Conservation (phyloP, 306 rosid genomes). For the Datisca glomerata region DNA sequence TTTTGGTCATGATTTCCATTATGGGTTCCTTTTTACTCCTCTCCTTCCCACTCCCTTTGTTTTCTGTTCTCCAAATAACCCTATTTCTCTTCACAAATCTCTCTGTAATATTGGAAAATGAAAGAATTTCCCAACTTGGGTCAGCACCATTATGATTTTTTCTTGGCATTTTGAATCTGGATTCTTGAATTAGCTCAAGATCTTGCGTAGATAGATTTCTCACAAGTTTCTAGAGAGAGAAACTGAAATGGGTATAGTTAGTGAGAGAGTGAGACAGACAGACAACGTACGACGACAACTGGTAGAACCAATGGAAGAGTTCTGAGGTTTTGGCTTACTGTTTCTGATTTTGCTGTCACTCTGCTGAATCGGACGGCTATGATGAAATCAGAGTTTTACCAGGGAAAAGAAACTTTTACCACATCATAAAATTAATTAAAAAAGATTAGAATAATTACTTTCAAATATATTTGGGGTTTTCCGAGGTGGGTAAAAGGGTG, state of each 20-base stretch:
- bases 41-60: conserved; percentile 2
- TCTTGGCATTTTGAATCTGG: conserved; percentile 21
- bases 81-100: background rate
- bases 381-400: conserved; percentile 36
- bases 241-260: background rate
- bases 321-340: conserved; percentile 42
- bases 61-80: background rate
- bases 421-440: background rate
- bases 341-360: conserved; percentile 19
- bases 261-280: background rate
- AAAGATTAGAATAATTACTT: too few species aligned
- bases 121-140: too few species aligned
- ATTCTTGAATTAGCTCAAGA: conserved; percentile 33
- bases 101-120: background rate
- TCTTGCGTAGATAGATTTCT: conserved; percentile 35
- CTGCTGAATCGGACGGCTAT: conserved; percentile 44
- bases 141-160: conserved; percentile 27
- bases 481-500: conserved; percentile 8
- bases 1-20: conserved; percentile 8
- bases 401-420: conserved; percentile 27
- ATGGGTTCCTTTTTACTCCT: conserved; percentile 1
- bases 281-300: conserved; percentile 34
- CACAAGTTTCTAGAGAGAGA: background rate
- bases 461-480: background rate
- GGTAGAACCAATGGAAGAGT: conserved; percentile 49